Evolutionary conservation across 1,284 basidiomycete species (phyloP).

Genomic region (Heterobasidion occidentale): DNA sequence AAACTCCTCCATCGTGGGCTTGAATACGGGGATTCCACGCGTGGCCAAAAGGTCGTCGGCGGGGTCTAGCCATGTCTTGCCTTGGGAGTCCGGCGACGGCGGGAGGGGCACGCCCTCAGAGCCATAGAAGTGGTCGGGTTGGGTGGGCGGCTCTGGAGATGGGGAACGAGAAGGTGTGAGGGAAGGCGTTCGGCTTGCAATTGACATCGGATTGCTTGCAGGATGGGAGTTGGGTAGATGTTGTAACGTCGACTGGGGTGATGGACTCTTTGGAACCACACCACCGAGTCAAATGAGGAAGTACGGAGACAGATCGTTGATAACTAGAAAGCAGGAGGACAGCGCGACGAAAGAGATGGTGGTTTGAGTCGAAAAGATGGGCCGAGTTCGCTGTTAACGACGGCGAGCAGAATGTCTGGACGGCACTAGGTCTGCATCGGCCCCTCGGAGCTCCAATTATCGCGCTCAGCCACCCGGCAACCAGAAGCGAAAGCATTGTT

Average conservation of each 20-base stretch:
- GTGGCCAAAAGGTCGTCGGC: slow-evolving; percentile 78
- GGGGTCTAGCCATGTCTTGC: slow-evolving; percentile 63
- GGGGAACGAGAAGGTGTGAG: slow-evolving; percentile 48
- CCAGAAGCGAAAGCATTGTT: not conserved
- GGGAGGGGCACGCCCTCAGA: slow-evolving; percentile 41
- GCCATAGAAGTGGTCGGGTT: slow-evolving; percentile 80
- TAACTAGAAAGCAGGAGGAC: not conserved
- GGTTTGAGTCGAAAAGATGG: not conserved
- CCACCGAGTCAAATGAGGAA: not conserved
- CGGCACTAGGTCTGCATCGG: not conserved
- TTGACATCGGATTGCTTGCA: slow-evolving; percentile 6
- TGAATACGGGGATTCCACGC: slow-evolving; percentile 91
- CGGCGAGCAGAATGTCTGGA: not conserved
- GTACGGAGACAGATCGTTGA: too few species aligned
- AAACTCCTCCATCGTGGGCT: slow-evolving; percentile 85
- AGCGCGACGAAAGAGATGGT: not conserved
- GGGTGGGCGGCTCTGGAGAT: slow-evolving; percentile 40
- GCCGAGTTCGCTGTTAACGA: not conserved
- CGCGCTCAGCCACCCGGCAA: not conserved
- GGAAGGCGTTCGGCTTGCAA: slow-evolving; percentile 29
- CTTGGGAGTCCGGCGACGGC: slow-evolving; percentile 50
- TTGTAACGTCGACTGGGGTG: not conserved
- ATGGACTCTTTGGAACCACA: not conserved
- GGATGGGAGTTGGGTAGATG: not conserved
- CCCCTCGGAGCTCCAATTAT: slow-evolving; percentile 3